Base-by-base conservation (phyloP, 345 rosid species). In the Murraya koenigii region DNA sequence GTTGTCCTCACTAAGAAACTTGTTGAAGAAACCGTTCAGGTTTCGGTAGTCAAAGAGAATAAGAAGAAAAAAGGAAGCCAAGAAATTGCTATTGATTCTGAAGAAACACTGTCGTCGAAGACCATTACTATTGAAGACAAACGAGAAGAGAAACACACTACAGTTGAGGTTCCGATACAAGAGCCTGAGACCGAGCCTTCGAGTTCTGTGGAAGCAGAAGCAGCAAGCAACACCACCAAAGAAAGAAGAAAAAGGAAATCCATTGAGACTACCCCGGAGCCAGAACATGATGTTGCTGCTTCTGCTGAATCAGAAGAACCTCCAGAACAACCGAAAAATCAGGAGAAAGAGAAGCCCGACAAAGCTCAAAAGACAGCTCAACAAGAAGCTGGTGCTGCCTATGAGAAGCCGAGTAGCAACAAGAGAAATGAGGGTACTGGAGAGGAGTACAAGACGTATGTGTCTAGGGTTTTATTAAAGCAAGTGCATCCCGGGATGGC, bases 401-500 rank as follows among this genome's bases (percentile, higher is more conserved):
- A 8, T 3, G 41, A 39, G 49, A 82, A 4, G 72, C 56, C 15
- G 30, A 59, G 17, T 54, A 67, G 25, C 30, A 82, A 28, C 65
- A 80, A 61, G 82, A 72, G 62, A 20, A 81, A 56, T 9, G 80
- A 28, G 5, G 79, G 47, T 14, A 73, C 69, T 6, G 71, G 80
- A 11, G 85, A 84, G 75, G 90, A 77, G 74, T 90, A 89, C 83
- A 88, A 74, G 83, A 86, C 89, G 82, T 91, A 90, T 70, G 94
- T 90, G 69, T 89, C 78, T 32, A 88, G 67, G 80, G 91, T 91
- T 65, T 66, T 89, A 82, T n/a, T n/a, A 93, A 93, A 90, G 83
- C 90, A 88, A 55, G 94, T 90, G 66, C 97, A 95, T 78, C 97
- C 95, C 6, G 88, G 86, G 5, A 66, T 93, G 79, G 84, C 82